phyloP scores from a whole-genome alignment of 2,329 filamentous ascomycete species.

The Chaetomiaceae sp. region DNA sequence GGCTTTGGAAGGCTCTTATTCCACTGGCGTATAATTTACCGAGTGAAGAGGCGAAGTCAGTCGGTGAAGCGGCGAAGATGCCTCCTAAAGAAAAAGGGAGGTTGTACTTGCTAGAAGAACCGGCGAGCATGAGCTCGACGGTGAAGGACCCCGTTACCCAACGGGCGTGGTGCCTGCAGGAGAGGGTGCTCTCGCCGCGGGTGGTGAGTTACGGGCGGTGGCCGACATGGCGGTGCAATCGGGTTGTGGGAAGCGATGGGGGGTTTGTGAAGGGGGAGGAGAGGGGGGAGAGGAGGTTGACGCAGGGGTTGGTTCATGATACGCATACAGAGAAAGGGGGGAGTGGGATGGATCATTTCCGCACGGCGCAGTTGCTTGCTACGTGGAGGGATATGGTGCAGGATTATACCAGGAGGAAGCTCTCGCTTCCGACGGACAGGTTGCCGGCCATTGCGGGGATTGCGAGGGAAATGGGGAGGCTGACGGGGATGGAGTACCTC shows the following conservation, averaged over 20 bases:
- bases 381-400: conserved; percentile 9
- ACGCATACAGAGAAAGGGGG: no score
- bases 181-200: conserved; percentile 10
- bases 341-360: background rate
- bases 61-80: background rate
- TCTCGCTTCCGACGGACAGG: conserved; percentile 4
- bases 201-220: conserved; percentile 7
- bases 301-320: background rate
- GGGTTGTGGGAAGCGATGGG: conserved; percentile 5
- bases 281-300: background rate
- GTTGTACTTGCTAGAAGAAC: conserved; percentile 3
- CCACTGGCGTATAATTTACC: background rate
- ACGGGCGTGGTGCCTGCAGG: conserved; percentile 15
- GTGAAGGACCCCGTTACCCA: background rate
- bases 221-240: conserved; percentile 9
- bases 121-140: background rate
- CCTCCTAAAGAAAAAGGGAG: background rate
- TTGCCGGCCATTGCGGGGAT: conserved; percentile 16
- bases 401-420: conserved; percentile 8
- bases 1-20: conserved; percentile 5
- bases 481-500: conserved; percentile 4
- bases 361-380: background rate
- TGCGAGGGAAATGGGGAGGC: conserved; percentile 5
- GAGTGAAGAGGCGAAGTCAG: background rate
- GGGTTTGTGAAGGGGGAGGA: background rate